A percentile compares a stretch with the other conserved stretches of the same genome.
Conservation (phyloP, 2,329 filamentous ascomycete genomes). For the Ophiostoma ips region DNA sequence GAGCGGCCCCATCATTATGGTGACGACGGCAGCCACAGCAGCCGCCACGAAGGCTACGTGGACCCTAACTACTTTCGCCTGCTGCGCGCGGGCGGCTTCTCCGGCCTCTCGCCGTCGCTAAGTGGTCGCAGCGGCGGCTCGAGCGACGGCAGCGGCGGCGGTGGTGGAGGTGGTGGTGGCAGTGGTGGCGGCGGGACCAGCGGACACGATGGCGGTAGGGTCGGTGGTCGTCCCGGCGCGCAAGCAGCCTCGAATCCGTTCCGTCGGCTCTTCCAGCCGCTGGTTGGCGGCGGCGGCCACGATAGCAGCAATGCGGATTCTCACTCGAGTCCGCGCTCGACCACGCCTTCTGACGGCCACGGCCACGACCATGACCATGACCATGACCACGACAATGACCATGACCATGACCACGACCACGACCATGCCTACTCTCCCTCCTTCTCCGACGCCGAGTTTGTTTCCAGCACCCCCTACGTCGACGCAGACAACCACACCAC, state of each 20-base stretch:
- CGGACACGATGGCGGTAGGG: not conserved
- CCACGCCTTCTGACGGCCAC: not conserved
- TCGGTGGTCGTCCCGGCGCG: not conserved
- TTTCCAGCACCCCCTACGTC: conserved; percentile 33
- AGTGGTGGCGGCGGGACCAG: not conserved
- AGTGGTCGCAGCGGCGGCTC: no score
- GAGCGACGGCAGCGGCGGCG: not conserved
- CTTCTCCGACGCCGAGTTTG: conserved; percentile 28
- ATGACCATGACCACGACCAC: no score
- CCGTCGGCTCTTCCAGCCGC: conserved; percentile 36
- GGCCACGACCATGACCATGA: no score
- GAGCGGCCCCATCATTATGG: conserved; percentile 37
- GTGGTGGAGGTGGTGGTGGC: not conserved
- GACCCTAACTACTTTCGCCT: conserved; percentile 92
- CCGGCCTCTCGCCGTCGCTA: conserved; percentile 21
- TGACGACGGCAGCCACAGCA: conserved; percentile 15
- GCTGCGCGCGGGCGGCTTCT: conserved; percentile 46
- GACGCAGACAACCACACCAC: not conserved
- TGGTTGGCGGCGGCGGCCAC: conserved; percentile 9
- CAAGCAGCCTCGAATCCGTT: conserved; percentile 31
- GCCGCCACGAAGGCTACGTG: conserved; percentile 54
- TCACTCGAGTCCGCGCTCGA: not conserved
- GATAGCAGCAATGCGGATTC: not conserved
- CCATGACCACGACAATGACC: no score
- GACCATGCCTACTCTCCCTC: conserved; percentile 3